Evolutionary conservation across 805 yeast species (phyloP), one percentile per base, ranked within the genome.

Genomic region (Wickerhamomyces alni): DNA sequence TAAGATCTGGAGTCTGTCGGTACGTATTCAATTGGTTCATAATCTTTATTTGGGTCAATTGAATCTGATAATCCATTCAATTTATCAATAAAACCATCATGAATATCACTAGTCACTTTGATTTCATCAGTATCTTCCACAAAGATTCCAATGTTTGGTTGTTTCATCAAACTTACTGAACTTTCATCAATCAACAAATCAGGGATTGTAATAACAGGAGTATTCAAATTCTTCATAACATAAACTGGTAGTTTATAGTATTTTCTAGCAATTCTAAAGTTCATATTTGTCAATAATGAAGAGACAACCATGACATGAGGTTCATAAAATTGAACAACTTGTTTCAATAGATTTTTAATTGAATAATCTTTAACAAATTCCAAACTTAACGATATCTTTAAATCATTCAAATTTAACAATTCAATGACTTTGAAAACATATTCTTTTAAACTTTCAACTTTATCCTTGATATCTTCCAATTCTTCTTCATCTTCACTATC

Each of bases 121-220:
- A 30, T 17, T 18, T 33, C 15, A 17, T 26, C 16, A 17, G 21
- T 31, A 8, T 29, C 25, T n/a, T 31, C 30, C 17, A 24, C 12
- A 30, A 31, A 13, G 3, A 8, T 27, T 15, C 5, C n/a, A 8
- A 16, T 22, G 17, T 22, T 22, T 26, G 26, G 12, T 26, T 10
- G 28, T 13, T 26, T 27, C 5, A 28, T 4, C 17, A 31, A 31
- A 8, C 25, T 19, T 12, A 33, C 10, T n/a, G 2, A 13, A 3
- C 8, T 12, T 24, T 33, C 35, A 31, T 40, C 42, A 28, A 42
- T 35, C 22, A 47, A 17, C 16, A 38, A 38, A 22, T 42, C 40
- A 4, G 59, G 58, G 4, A 55, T 44, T 2, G 51, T 31, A 16
- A 55, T 34, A 5, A 46, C 42, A 3, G 59, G 55, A 3, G 50